Conservation (phyloP, 2,329 filamentous ascomycete genomes). For the Cordyceps sp. region DNA sequence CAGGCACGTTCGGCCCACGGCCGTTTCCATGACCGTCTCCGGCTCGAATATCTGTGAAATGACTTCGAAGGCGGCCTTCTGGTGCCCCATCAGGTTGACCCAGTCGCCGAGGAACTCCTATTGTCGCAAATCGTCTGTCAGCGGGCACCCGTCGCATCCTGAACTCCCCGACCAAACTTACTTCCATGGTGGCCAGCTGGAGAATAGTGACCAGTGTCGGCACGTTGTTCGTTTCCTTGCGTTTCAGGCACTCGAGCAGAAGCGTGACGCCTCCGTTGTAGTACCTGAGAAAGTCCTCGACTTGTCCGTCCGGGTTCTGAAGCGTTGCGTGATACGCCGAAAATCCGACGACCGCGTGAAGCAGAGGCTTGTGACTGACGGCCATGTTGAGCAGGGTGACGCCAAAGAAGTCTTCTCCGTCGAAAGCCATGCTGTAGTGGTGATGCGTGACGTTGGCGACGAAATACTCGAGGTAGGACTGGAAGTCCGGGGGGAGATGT, state of each 20-base stretch:
- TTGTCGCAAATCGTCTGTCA: background rate
- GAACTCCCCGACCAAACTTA: slow-evolving; percentile 20
- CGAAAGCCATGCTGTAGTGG: slow-evolving; percentile 65
- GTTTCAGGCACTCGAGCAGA: slow-evolving; percentile 54
- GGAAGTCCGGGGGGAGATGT: slow-evolving; percentile 50
- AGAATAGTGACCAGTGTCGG: slow-evolving; percentile 74
- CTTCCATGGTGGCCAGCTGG: slow-evolving; percentile 86
- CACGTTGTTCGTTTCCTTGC: slow-evolving; percentile 52
- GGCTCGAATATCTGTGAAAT: slow-evolving; percentile 65
- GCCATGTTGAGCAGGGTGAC: slow-evolving; percentile 56
- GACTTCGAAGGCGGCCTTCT: slow-evolving; percentile 74
- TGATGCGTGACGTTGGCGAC: slow-evolving; percentile 60
- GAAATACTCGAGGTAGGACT: slow-evolving; percentile 66
- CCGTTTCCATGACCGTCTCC: slow-evolving; percentile 53
- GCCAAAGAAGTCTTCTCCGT: slow-evolving; percentile 58
- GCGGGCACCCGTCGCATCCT: background rate
- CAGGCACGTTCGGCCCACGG: slow-evolving; percentile 56
- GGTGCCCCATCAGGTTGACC: slow-evolving; percentile 84
- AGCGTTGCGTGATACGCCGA: slow-evolving; percentile 74
- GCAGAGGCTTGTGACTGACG: slow-evolving; percentile 55
- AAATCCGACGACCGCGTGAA: slow-evolving; percentile 79
- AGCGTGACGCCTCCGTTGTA: slow-evolving; percentile 78
- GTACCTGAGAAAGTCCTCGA: slow-evolving; percentile 71
- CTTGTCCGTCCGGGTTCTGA: slow-evolving; percentile 49
- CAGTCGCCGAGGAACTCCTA: slow-evolving; percentile 92